Conservation (phyloP, 768 basidiomycete species). For the Pholiota conissans region DNA sequence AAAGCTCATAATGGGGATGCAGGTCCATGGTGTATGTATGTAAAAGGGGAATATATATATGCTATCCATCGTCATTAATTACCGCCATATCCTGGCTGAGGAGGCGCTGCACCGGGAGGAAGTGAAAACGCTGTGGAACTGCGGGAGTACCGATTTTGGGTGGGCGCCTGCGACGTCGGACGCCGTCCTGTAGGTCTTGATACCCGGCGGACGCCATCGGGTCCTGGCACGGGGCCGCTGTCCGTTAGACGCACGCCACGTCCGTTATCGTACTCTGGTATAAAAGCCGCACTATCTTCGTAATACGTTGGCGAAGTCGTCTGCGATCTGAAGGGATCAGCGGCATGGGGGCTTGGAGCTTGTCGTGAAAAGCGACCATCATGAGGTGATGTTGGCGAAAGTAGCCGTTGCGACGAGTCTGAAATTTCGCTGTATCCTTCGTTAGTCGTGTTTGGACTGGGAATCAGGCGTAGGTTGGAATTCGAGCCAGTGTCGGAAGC, state of each 20-base stretch:
- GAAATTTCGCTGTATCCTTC: constrained; percentile 34
- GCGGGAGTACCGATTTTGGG: constrained; percentile 75
- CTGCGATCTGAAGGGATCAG: constrained; percentile 58
- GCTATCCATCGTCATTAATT: constrained; percentile 15
- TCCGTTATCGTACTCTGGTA: constrained; percentile 35
- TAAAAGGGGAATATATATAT: constrained; percentile 19
- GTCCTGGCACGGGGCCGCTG: constrained; percentile 77
- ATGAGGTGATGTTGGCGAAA: constrained; percentile 28
- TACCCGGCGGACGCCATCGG: constrained; percentile 79
- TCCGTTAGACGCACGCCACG: constrained; percentile 83
- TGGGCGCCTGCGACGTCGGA: constrained; percentile 57
- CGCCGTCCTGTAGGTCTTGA: constrained; percentile 60
- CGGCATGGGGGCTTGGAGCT: constrained; percentile 29
- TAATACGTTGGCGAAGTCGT: constrained; percentile 37
- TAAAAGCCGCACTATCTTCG: constrained; percentile 37
- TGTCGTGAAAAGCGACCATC: constrained; percentile 25
- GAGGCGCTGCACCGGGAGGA: constrained; percentile 77
- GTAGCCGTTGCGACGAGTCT: constrained; percentile 36
- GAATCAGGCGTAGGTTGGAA: constrained; percentile 42
- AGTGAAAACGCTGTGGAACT: constrained; percentile 49
- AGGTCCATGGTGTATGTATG: constrained; percentile 17
- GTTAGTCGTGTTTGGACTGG: constrained; percentile 40
- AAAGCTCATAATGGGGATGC: constrained; percentile 12
- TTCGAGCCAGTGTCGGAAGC: constrained; percentile 41
- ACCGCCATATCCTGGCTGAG: constrained; percentile 38